These are phyloP conservation scores for Thalassiosira hispida DNA, from an alignment of 352 stramenopile genomes.

Conservation along the genomic window DNA sequence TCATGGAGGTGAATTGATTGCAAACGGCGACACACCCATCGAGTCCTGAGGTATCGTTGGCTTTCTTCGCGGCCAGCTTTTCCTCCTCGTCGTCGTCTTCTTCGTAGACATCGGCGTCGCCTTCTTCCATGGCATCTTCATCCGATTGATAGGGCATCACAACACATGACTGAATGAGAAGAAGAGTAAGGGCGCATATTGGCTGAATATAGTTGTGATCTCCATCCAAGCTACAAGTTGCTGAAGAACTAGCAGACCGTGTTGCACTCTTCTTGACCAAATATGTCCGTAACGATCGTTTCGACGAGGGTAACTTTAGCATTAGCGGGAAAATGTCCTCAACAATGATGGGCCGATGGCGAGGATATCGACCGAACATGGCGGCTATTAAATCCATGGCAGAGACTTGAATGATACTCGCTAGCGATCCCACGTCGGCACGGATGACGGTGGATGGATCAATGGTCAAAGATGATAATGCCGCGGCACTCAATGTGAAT, in stretches of 20 bases:
- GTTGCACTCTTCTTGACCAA: slow-evolving; percentile 54
- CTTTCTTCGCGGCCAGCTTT: slow-evolving; percentile 29
- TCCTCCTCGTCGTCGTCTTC: slow-evolving; percentile 39
- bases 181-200: slow-evolving; percentile 70
- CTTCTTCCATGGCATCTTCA: slow-evolving; percentile 46
- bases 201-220: slow-evolving; percentile 72
- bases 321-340: slow-evolving; percentile 85
- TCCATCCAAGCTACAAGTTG: slow-evolving; percentile 2
- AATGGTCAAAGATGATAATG: slow-evolving; percentile 68
- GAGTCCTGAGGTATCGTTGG: slow-evolving; percentile 60
- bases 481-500: slow-evolving; percentile 62
- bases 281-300: slow-evolving; percentile 74
- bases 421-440: slow-evolving; percentile 43
- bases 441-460: slow-evolving; percentile 54
- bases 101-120: slow-evolving; percentile 29
- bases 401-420: slow-evolving; percentile 67
- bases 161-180: slow-evolving; percentile 79
- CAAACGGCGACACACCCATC: slow-evolving; percentile 60
- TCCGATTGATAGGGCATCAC: slow-evolving; percentile 56
- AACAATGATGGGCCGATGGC: slow-evolving; percentile 79
- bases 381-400: slow-evolving; percentile 69
- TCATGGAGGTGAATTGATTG: slow-evolving; percentile 71
- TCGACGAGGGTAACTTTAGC: slow-evolving; percentile 79
- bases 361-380: slow-evolving; percentile 77
- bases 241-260: neutral